Conservation (phyloP, 1,284 basidiomycete species). For the Melanopsichium pennsylvanicum region DNA sequence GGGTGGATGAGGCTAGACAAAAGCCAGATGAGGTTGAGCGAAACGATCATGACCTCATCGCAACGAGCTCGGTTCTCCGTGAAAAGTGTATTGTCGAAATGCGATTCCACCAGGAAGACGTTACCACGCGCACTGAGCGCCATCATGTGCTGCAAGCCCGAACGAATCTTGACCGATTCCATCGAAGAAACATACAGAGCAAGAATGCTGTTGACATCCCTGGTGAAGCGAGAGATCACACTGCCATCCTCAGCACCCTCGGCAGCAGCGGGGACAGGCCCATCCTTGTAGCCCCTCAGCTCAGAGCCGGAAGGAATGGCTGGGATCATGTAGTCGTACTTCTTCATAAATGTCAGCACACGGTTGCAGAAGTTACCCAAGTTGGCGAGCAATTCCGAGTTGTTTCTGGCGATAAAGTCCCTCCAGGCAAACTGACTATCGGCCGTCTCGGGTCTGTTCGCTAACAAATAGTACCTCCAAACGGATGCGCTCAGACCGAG, state of each 20-base stretch:
- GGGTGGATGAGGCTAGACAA: slow-evolving; percentile 87
- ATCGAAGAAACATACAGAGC: slow-evolving; percentile 84
- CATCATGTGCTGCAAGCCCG: slow-evolving; percentile 88
- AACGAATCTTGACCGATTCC: slow-evolving; percentile 89
- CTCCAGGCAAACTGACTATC: slow-evolving; percentile 98
- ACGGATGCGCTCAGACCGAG: slow-evolving; percentile 92
- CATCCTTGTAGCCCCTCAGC: slow-evolving; percentile 46
- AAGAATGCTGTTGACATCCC: slow-evolving; percentile 81
- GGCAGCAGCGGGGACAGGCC: slow-evolving; percentile 26
- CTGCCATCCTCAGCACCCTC: slow-evolving; percentile 29
- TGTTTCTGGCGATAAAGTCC: slow-evolving; percentile 92
- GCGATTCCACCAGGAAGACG: slow-evolving; percentile 87
- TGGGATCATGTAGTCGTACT: slow-evolving; percentile 79
- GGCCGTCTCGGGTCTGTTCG: slow-evolving; percentile 89
- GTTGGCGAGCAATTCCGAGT: slow-evolving; percentile 93
- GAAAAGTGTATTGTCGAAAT: slow-evolving; percentile 89
- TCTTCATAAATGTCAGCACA: slow-evolving; percentile 88
- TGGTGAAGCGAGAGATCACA: slow-evolving; percentile 71
- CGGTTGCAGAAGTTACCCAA: slow-evolving; percentile 99
- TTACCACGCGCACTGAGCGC: slow-evolving; percentile 90
- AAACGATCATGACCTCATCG: slow-evolving; percentile 84
- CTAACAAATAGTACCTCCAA: slow-evolving; percentile 96
- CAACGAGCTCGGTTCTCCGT: slow-evolving; percentile 82
- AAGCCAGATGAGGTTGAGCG: slow-evolving; percentile 91
- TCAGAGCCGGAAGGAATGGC: slow-evolving; percentile 49